Evolutionary conservation across 331 rosid genomes (phyloP), one percentile per base, ranked within the genome.

Genomic region (Saraca asoca): DNA sequence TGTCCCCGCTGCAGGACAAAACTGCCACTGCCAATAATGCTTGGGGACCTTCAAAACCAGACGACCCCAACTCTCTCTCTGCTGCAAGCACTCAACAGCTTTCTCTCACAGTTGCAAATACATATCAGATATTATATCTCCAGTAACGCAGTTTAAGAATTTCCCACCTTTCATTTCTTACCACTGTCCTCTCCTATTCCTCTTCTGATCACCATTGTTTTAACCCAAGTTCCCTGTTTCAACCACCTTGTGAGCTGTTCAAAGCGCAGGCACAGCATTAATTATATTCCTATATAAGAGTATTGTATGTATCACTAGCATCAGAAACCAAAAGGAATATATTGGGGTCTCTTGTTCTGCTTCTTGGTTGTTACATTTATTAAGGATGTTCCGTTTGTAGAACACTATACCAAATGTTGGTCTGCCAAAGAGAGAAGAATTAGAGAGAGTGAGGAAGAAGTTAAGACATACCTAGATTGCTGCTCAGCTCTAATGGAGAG

Each of bases 11-110:
- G 89, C 75, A 29, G 81, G 95, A 89, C 96, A 87, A 89, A 85
- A 77, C 91, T 89, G 91, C 86, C 85, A 81, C 89, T 80, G 80
- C 88, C 96, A 93, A 93, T 93, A 93, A 90, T 86, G 95, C 86
- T 87, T 84, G 80, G 85, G 85, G 91, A 73, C 82, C 85, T 82
- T 84, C 77, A 68, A 84, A 86, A 81, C 81, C 82, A 85, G 87
- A 85, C 89, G 80, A 62, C 62, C 59, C 75, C 7, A 24, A 64
- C 31, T 39, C 50, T 19, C 72, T 13, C 61, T 58, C 58, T 20
- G 34, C 66, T 71, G 61, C 68, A 9, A 45, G 34, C 69, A 62
- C 79, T 62, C 66, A 57, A 80, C 69, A 67, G 58, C 82, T 76
- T 75, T 52, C 82, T 76, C 78, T 48, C 76, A 34, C 62, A 49